Base-by-base conservation (phyloP, 352 stramenopile genomes). In the Phytopythium boreale region DNA sequence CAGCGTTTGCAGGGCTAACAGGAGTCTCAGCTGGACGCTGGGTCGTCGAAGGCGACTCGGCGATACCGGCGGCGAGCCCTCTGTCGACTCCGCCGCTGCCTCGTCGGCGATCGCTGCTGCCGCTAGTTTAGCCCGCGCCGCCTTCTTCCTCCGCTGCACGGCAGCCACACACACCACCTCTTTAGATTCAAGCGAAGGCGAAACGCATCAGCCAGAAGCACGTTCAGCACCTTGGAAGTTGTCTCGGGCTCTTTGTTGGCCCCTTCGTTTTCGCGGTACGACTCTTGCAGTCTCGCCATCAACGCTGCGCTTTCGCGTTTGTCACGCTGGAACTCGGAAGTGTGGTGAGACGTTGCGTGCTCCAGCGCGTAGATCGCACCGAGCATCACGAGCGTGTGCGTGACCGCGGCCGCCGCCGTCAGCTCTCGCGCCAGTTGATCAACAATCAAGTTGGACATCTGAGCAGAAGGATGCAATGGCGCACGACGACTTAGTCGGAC, bases 351-450 rank as follows among this genome's bases (percentile, higher is more conserved):
- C 4, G 56, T 61, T 5, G 37, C 22, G 56, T 70, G 46, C 1
- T 80, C 27, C 24, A 72, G 63, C 14, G 71, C 49, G 31, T 71
- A 58, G 34, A 81, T 73, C 0, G 71, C 62, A 12, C 57, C 50
- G 12, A 77, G 70, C 4, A 87, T 34, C 17, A 82, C 68, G 27
- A 73, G 6, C 31, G 59, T 66, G 44, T 90, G 79, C 5, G 77
- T 62, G 5, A 61, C 63, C n/a, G 60, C 52, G 15, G 73, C 81
- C 3, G 60, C 60, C 5, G 63, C 59, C 31, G 69, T 71, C 19
- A 88, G 71, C 0, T 27, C 26, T 20, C 81, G 68, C 0, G 77
- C 69, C 27, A 63, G 43, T 11, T 61, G 52, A 61, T 90, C 81
- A 47, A 77, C 79, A 31, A 88, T 74, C 34, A 82, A 39, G 17